Percentiles rank a stretch among this genome's conserved stretches.
These are phyloP conservation scores for Eimeria zaria DNA, from an alignment of 169 alveolate species.

Conservation along the genomic window DNA sequence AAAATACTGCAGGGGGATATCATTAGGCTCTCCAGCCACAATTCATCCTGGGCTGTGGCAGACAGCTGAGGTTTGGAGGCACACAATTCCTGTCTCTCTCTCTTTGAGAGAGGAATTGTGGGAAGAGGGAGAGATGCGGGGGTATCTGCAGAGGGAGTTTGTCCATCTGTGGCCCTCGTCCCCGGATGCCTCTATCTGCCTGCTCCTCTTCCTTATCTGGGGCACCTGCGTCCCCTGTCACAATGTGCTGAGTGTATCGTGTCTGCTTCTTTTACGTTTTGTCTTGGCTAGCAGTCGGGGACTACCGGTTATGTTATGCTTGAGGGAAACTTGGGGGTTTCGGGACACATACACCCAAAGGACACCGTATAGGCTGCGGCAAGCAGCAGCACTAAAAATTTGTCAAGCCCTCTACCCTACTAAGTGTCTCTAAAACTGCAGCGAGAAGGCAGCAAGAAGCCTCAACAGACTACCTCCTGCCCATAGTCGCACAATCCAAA, in stretches of 20 bases:
- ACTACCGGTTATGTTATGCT: neutral
- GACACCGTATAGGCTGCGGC: neutral
- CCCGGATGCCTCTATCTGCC: neutral
- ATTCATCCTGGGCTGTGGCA: conserved; percentile 20
- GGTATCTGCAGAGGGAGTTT: neutral
- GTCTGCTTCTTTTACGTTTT: neutral
- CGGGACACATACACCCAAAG: neutral
- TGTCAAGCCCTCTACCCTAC: neutral
- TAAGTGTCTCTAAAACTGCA: neutral
- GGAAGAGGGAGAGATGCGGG: no score
- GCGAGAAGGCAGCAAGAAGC: neutral
- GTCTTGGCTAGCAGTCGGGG: neutral
- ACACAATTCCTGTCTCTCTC: no score
- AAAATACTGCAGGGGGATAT: conserved; percentile 41
- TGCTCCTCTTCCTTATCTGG: neutral
- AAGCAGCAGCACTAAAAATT: neutral
- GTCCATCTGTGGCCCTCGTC: neutral
- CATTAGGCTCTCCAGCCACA: conserved; percentile 31
- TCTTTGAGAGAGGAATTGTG: no score
- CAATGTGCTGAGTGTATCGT: neutral
- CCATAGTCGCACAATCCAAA: neutral
- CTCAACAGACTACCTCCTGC: neutral
- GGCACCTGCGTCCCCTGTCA: neutral
- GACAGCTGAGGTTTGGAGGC: neutral
- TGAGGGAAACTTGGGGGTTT: neutral